Evolutionary conservation across 1,284 basidiomycete species (phyloP).

Genomic region (Ustilago shanxiensis): DNA sequence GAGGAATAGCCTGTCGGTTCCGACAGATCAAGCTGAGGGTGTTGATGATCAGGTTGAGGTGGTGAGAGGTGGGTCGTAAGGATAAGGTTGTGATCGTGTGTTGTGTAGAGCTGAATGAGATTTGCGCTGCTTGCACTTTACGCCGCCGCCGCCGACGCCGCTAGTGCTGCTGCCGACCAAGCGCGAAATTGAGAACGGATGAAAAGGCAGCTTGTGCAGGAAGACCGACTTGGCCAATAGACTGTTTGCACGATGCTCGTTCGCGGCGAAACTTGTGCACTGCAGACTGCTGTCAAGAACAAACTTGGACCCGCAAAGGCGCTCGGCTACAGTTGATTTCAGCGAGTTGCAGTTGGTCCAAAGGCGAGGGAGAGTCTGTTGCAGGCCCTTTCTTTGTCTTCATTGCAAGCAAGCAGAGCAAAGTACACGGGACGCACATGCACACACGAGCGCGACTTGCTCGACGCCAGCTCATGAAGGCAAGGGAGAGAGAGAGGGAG

Average conservation of each 20-base stretch:
- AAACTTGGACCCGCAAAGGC: constrained; percentile 4
- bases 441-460: constrained; percentile 8
- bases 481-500: neutral
- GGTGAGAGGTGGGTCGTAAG: neutral
- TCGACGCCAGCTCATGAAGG: constrained; percentile 10
- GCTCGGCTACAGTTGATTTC: constrained; percentile 6
- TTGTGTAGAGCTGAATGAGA: neutral
- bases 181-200: neutral
- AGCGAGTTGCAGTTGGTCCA: constrained; percentile 4
- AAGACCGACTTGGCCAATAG: neutral
- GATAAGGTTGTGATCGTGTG: neutral
- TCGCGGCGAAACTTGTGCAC: neutral
- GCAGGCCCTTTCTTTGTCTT: constrained; percentile 1
- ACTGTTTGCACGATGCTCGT: neutral
- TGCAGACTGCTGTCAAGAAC: constrained; percentile 8
- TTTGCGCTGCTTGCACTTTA: constrained; percentile 4
- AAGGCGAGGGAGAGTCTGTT: neutral
- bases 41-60: neutral
- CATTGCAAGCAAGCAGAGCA: neutral
- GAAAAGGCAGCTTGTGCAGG: neutral
- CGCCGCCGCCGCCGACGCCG: constrained; percentile 13
- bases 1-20: neutral
- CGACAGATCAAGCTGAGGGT: too few species aligned
- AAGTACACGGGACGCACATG: constrained; percentile 1
- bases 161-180: constrained; percentile 5